Percentiles rank a stretch among this genome's conserved stretches.
phyloP scores from a whole-genome alignment of 2,329 filamentous ascomycete genomes.

The Pseudopyricularia cyperi region DNA sequence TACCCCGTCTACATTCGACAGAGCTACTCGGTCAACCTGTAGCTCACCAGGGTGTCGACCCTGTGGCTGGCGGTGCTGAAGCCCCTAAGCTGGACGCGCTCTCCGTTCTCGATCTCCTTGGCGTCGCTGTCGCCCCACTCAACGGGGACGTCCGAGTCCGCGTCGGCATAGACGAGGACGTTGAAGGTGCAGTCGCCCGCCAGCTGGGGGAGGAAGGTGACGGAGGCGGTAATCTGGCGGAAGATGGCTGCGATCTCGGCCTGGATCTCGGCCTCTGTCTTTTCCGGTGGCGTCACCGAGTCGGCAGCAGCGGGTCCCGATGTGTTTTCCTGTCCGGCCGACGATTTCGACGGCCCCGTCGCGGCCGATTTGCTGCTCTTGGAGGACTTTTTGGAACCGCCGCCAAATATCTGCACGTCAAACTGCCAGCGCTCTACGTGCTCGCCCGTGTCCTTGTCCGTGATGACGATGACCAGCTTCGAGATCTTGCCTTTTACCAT shows the following conservation, averaged over 20 bases:
- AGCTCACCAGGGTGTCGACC: constrained; percentile 92
- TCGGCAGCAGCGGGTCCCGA: constrained; percentile 18
- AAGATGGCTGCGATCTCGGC: constrained; percentile 93
- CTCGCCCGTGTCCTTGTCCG: constrained; percentile 91
- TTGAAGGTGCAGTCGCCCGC: constrained; percentile 97
- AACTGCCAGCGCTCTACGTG: constrained; percentile 98
- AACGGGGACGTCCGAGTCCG: constrained; percentile 88
- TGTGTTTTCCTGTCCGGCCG: constrained; percentile 58
- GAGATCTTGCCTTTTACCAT: constrained; percentile 96
- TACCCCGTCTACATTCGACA: neutral
- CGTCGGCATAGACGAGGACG: constrained; percentile 93
- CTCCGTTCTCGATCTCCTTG: constrained; percentile 88
- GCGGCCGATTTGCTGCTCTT: constrained; percentile 28
- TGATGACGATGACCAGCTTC: constrained; percentile 92
- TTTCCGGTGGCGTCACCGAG: constrained; percentile 37
- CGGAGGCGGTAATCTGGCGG: constrained; percentile 92
- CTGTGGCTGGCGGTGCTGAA: constrained; percentile 93
- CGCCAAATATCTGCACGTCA: constrained; percentile 39
- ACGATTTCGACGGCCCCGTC: constrained; percentile 12
- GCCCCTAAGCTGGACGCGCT: constrained; percentile 88
- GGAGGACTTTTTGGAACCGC: constrained; percentile 25
- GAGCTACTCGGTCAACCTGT: constrained; percentile 43
- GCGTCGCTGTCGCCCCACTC: constrained; percentile 98
- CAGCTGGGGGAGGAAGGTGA: constrained; percentile 91
- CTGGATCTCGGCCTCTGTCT: constrained; percentile 89